Conservation (phyloP, 768 basidiomycete species). For the Tylopilus intermedius region DNA sequence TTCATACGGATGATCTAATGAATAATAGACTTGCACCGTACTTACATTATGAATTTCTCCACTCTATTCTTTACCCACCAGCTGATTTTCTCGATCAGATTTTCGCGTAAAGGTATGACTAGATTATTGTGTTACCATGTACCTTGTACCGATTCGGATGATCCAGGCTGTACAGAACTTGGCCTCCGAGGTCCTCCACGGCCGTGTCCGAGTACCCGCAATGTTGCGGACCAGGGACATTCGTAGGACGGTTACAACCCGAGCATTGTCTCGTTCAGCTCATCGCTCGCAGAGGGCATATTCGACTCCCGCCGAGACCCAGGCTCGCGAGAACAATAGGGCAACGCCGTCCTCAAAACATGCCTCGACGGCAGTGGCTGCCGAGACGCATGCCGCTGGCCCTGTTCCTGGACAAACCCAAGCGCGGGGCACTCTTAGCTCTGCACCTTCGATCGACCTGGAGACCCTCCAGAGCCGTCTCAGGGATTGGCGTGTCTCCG, state of each 20-base stretch:
- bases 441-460: conserved; percentile 12
- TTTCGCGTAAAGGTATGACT: neutral
- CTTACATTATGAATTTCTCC: conserved; percentile 2
- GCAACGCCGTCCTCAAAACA: conserved; percentile 5
- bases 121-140: neutral
- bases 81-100: neutral
- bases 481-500: conserved; percentile 43
- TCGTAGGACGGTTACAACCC: conserved; percentile 6
- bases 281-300: neutral
- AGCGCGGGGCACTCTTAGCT: neutral
- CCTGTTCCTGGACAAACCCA: neutral
- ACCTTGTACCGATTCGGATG: neutral
- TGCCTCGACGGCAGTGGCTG: neutral
- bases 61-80: neutral
- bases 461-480: conserved; percentile 35
- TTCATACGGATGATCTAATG: conserved; percentile 12
- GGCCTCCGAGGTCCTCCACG: neutral
- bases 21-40: conserved; percentile 20
- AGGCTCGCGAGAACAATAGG: conserved; percentile 1
- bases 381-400: neutral
- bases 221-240: conserved; percentile 20
- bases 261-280: conserved; percentile 12
- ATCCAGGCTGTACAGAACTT: neutral
- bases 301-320: conserved; percentile 2
- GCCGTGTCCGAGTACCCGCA: neutral